Percentiles rank a stretch among this genome's conserved stretches.
Evolutionary conservation across 306 rosid species (phyloP).

Genomic region (Cucumis sativus): DNA sequence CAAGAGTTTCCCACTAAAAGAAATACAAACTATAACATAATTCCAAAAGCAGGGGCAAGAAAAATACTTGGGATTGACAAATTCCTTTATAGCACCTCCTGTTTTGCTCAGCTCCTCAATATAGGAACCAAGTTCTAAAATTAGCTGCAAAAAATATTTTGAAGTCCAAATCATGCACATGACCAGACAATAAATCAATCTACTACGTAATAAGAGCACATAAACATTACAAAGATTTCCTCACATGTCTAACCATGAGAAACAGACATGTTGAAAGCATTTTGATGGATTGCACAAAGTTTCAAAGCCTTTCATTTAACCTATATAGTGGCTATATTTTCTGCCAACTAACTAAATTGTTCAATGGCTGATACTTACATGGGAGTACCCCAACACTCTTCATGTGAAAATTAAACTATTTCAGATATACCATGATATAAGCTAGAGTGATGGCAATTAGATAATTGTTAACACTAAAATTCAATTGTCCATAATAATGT

Average conservation of each 20-base stretch:
- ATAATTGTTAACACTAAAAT: not conserved
- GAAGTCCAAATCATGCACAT: not conserved
- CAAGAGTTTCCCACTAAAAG: not conserved
- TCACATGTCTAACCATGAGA: not conserved
- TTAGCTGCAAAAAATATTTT: constrained; percentile 41
- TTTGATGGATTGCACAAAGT: not conserved
- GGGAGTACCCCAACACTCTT: not conserved
- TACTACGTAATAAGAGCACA: not conserved
- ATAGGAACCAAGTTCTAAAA: constrained; percentile 82
- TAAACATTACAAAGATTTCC: not conserved
- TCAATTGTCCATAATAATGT: not conserved
- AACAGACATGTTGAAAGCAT: not conserved
- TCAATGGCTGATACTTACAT: not conserved
- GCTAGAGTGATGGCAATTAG: not conserved
- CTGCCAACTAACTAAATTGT: not conserved
- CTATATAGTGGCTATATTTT: not conserved
- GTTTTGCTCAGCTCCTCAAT: constrained; percentile 86
- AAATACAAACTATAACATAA: not conserved
- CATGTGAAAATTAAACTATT: not conserved
- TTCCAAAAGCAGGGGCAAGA: constrained; percentile 10
- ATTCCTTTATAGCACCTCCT: constrained; percentile 76
- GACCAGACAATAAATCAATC: not conserved
- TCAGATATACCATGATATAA: not conserved
- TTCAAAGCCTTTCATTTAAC: not conserved
- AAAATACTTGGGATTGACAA: constrained; percentile 90